phyloP scores from a whole-genome alignment of 2,329 filamentous ascomycete species.

The Cytospora chrysosperma region DNA sequence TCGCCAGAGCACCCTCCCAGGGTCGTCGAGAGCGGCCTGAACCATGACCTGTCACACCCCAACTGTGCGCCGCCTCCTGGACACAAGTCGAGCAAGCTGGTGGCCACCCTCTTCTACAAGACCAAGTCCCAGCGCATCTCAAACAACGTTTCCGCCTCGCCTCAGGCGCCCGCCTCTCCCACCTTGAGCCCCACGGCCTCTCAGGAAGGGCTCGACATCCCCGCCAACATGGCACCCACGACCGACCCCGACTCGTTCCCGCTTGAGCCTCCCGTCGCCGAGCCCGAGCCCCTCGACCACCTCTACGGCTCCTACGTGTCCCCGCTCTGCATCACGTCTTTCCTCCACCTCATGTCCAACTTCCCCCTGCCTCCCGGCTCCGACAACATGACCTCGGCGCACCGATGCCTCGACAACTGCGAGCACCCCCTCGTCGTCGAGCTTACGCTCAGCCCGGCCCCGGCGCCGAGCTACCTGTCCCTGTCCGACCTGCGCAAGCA shows the following conservation, averaged over 20 bases:
- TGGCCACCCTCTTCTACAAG: slow-evolving; percentile 66
- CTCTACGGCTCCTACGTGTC: slow-evolving; percentile 66
- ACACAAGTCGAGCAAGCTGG: slow-evolving; percentile 48
- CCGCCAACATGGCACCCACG: slow-evolving; percentile 59
- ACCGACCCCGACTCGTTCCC: slow-evolving; percentile 58
- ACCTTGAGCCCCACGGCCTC: slow-evolving; percentile 29
- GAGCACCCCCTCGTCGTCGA: slow-evolving; percentile 65
- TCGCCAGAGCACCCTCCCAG: slow-evolving; percentile 57
- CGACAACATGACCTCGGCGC: slow-evolving; percentile 57
- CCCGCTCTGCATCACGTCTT: slow-evolving; percentile 63
- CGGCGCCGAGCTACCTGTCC: slow-evolving; percentile 61
- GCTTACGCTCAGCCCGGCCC: slow-evolving; percentile 60
- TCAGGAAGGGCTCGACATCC: slow-evolving; percentile 40
- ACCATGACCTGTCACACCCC: slow-evolving; percentile 61
- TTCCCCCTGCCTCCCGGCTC: slow-evolving; percentile 55
- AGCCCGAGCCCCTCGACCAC: slow-evolving; percentile 61
- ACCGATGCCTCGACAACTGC: slow-evolving; percentile 62
- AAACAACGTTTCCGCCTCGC: slow-evolving; percentile 37
- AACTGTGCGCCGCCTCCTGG: slow-evolving; percentile 58
- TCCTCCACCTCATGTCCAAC: slow-evolving; percentile 63
- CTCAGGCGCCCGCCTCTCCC: slow-evolving; percentile 34
- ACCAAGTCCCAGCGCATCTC: slow-evolving; percentile 34
- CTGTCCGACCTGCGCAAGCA: slow-evolving; percentile 73
- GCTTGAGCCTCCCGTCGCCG: slow-evolving; percentile 55
- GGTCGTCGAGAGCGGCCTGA: slow-evolving; percentile 62